These are phyloP conservation scores for Rhizomucor pusillus DNA, from an alignment of 371 early-diverging fungal species.

Conservation along the genomic window DNA sequence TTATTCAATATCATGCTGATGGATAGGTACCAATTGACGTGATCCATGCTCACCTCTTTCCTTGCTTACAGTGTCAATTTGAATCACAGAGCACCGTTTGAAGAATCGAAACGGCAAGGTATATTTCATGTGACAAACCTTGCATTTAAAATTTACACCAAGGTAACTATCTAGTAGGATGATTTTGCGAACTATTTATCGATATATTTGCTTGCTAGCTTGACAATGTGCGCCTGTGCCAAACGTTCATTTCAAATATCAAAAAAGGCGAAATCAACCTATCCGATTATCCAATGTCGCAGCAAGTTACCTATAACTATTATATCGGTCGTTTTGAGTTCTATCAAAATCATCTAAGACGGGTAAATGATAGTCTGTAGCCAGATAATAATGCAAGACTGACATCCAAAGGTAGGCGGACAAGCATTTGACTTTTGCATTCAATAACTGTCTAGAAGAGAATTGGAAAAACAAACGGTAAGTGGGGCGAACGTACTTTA, in stretches of 20 bases:
- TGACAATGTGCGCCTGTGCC: constrained; percentile 39
- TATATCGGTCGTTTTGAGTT: constrained; percentile 55
- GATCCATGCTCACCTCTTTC: neutral
- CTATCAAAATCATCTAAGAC: constrained; percentile 35
- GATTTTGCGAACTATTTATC: neutral
- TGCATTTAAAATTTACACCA: constrained; percentile 54
- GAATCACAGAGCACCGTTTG: neutral
- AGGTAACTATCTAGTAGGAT: constrained; percentile 20
- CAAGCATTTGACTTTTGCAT: constrained; percentile 45
- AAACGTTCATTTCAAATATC: constrained; percentile 54
- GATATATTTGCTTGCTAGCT: constrained; percentile 12
- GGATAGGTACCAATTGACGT: constrained; percentile 17
- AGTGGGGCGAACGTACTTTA: no score
- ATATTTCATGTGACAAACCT: constrained; percentile 55
- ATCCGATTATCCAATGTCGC: constrained; percentile 41
- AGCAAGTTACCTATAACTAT: constrained; percentile 58
- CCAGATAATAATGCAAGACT: neutral
- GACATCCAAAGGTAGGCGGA: constrained; percentile 31
- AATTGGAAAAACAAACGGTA: constrained; percentile 37
- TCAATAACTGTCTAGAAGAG: constrained; percentile 31
- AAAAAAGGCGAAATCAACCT: constrained; percentile 40
- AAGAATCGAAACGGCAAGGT: constrained; percentile 47
- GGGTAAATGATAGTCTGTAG: constrained; percentile 14
- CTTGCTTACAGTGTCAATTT: constrained; percentile 27
- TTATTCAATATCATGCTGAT: constrained; percentile 26